Evolutionary conservation across 2,329 filamentous ascomycete genomes (phyloP).

Genomic region (Pseudopithomyces maydicus): DNA sequence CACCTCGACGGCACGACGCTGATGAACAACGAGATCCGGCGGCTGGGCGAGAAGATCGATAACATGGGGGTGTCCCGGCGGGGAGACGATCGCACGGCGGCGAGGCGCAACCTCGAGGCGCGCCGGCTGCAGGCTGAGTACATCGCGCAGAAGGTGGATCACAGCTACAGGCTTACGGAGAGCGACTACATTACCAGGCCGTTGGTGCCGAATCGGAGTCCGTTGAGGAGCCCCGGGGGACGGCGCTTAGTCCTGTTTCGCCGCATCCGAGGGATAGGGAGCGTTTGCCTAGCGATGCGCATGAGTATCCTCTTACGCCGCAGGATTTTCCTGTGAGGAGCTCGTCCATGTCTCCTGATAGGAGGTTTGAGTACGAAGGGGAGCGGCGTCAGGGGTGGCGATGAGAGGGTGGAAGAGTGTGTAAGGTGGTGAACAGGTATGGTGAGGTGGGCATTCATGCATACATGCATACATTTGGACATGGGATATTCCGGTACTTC

Average conservation of each 20-base stretch:
- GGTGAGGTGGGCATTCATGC: too few species aligned
- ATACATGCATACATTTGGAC: too few species aligned
- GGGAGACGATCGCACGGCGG: constrained; percentile 10
- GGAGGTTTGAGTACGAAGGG: background rate
- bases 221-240: constrained; percentile 12
- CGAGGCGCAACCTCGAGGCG: constrained; percentile 23
- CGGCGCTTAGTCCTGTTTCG: background rate
- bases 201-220: constrained; percentile 14
- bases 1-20: constrained; percentile 29
- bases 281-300: background rate
- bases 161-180: constrained; percentile 20
- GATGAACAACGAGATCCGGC: constrained; percentile 32
- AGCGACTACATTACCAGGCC: constrained; percentile 15
- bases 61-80: constrained; percentile 22
- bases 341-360: background rate
- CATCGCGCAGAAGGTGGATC: constrained; percentile 21
- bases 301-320: background rate
- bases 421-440: too few species aligned
- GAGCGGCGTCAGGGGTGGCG: constrained; percentile 1
- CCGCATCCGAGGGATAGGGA: background rate
- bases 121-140: constrained; percentile 34
- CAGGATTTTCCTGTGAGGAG: background rate
- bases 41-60: constrained; percentile 41
- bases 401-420: background rate
- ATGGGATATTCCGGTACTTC: too few species aligned